These are phyloP conservation scores for Fomitopsis pinicola DNA, from an alignment of 1,284 basidiomycete genomes.

Conservation along the genomic window DNA sequence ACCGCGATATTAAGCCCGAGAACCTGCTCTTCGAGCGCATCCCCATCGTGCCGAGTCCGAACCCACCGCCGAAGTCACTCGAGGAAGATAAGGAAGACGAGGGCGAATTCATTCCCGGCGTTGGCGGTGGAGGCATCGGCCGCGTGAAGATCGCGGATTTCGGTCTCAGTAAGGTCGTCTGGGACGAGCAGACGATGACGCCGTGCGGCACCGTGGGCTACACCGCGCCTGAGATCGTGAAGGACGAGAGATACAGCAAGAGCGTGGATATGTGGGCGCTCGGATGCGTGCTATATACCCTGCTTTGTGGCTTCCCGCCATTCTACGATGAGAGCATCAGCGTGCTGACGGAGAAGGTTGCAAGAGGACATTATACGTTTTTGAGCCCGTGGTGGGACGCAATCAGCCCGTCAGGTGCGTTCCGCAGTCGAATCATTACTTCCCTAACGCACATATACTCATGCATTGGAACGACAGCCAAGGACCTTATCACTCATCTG, in stretches of 20 bases:
- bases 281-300: slow-evolving; percentile 96
- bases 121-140: slow-evolving; percentile 97
- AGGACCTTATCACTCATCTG: slow-evolving; percentile 93
- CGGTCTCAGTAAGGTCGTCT: slow-evolving; percentile 96
- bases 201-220: slow-evolving; percentile 99
- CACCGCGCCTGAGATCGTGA: slow-evolving; percentile 99
- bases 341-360: slow-evolving; percentile 97
- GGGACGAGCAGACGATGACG: slow-evolving; percentile 99
- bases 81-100: slow-evolving; percentile 99
- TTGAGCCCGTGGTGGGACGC: slow-evolving; percentile 99
- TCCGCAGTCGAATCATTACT: neutral
- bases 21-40: slow-evolving; percentile 95
- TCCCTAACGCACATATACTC: neutral
- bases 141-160: slow-evolving; percentile 99
- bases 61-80: slow-evolving; percentile 77
- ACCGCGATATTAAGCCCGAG: slow-evolving; percentile 99
- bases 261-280: slow-evolving; percentile 99
- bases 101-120: slow-evolving; percentile 88
- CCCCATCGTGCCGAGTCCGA: slow-evolving; percentile 86
- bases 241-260: slow-evolving; percentile 98
- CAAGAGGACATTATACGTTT: slow-evolving; percentile 97
- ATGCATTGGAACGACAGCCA: slow-evolving; percentile 48
- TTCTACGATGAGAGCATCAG: slow-evolving; percentile 99
- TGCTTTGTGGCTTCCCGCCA: slow-evolving; percentile 97
- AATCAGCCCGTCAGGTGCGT: slow-evolving; percentile 75